Evolutionary conservation across 345 rosid species (phyloP), one percentile per base, ranked within the genome.

Genomic region (Populus ilicifolia): DNA sequence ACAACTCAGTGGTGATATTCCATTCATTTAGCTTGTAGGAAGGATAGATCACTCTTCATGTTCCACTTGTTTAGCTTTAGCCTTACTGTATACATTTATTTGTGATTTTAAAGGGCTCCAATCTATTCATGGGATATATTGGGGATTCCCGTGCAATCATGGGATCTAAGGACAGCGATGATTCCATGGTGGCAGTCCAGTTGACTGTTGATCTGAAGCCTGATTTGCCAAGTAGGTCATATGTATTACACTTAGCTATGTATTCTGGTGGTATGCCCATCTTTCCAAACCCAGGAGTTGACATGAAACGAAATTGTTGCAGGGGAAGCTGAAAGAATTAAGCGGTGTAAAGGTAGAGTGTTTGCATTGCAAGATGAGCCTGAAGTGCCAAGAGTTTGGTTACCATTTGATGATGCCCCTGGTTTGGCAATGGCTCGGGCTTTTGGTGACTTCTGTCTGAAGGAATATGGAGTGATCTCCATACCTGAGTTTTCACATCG

Each of bases 381-480:
- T 76, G 99, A 94, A 88, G 99, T 96, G 62, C 81, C 91, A 39
- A 88, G 98, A 87, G 99, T 96, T 30, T 96, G 99, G 99, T 80
- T 96, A 86, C 99, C 99, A 41, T 96, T 86, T 83, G 99, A 96
- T 87, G 96, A 96, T 81, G 98, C 98, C 75, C 99, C 98, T n/a
- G 99, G 99, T 68, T 80, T 96, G 44, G 99, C 99, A 76, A 96
- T 96, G 98, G 99, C 99, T 66, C 89, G 99, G 71, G 99, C 99
- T 46, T 96, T 96, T 75, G 99, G 99, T 17, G 99, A 96, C 84
- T 96, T 96, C 79, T 96, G 99, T 89, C 83, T 96, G 71, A 96
- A 96, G 89, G 99, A 96, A 72, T 96, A 96, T 59, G 99, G 99
- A 62, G 99, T 96, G 48, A 96, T 96, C 74, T 96, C 98, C 0